Evolutionary conservation across 306 rosid species (phyloP).

Genomic region (Castanospermum australe): DNA sequence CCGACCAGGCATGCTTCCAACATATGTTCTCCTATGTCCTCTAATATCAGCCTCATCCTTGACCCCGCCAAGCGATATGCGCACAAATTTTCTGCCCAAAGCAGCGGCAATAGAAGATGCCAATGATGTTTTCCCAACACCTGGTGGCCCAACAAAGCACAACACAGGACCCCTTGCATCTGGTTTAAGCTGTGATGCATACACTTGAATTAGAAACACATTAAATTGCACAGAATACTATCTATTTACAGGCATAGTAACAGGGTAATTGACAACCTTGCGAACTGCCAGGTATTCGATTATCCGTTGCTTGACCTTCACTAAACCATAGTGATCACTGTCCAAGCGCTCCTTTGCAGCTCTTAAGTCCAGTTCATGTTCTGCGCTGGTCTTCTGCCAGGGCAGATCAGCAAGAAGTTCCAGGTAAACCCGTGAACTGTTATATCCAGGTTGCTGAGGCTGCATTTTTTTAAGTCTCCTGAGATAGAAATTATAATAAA

Average conservation of each 20-base stretch:
- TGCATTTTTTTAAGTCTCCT: conserved; percentile 99
- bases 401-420: conserved; percentile 98
- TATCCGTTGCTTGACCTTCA: conserved; percentile 93
- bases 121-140: conserved; percentile 98
- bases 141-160: conserved; percentile 99
- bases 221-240: conserved; percentile 22
- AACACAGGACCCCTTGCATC: conserved; percentile 99
- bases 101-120: conserved; percentile 99
- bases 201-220: conserved; percentile 33
- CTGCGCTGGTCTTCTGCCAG: conserved; percentile 87
- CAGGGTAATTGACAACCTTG: conserved; percentile 60
- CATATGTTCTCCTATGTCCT: conserved; percentile 99
- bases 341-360: conserved; percentile 87
- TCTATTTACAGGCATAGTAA: conserved; percentile 1
- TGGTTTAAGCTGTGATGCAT: conserved; percentile 83
- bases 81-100: conserved; percentile 89
- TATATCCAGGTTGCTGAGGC: conserved; percentile 98
- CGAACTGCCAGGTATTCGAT: conserved; percentile 98
- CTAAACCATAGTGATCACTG: conserved; percentile 89
- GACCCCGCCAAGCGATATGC: conserved; percentile 99
- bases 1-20: conserved; percentile 99
- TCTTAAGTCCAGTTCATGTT: conserved; percentile 79
- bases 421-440: conserved; percentile 88
- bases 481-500: conserved; percentile 27
- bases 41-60: conserved; percentile 99